These are phyloP conservation scores for Thermomucor indicae-seudaticae DNA, from an alignment of 371 early-diverging fungal genomes.

Conservation along the genomic window DNA sequence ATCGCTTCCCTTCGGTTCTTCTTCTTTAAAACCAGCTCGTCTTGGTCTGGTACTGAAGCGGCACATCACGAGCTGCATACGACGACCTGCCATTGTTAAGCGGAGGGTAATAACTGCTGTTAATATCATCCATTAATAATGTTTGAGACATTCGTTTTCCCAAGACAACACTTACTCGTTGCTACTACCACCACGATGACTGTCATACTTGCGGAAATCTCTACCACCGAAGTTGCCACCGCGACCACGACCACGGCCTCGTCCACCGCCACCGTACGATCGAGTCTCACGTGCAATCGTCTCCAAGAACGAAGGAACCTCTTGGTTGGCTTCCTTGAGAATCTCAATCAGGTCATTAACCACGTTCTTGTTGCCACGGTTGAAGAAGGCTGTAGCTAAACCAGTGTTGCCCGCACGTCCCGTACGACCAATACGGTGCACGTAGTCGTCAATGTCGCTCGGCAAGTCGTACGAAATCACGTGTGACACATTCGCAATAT, in stretches of 20 bases:
- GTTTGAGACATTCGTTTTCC: background rate
- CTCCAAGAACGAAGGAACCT: conserved; percentile 65
- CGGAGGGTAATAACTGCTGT: conserved; percentile 11
- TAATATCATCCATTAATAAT: no score
- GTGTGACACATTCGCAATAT: conserved; percentile 84
- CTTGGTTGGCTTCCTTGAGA: conserved; percentile 57
- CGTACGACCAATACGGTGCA: conserved; percentile 99
- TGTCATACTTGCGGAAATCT: conserved; percentile 34
- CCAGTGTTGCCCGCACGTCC: conserved; percentile 91
- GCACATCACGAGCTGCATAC: conserved; percentile 22
- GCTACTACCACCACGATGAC: conserved; percentile 14
- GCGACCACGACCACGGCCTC: conserved; percentile 63
- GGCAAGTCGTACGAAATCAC: conserved; percentile 96
- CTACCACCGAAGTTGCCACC: conserved; percentile 48
- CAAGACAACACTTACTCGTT: conserved; percentile 15
- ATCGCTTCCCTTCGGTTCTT: conserved; percentile 1
- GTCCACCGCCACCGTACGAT: conserved; percentile 62
- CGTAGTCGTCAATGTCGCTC: conserved; percentile 90
- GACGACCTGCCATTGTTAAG: conserved; percentile 12
- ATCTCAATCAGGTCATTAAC: conserved; percentile 86
- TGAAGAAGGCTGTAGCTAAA: conserved; percentile 96
- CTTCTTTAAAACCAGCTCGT: conserved; percentile 70
- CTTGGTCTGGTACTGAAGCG: conserved; percentile 41
- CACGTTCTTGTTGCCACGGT: conserved; percentile 86
- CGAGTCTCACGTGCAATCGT: conserved; percentile 39